phyloP scores from a whole-genome alignment of 1,139 yeast genomes.

The Sugiyamaella grinbergsii region DNA sequence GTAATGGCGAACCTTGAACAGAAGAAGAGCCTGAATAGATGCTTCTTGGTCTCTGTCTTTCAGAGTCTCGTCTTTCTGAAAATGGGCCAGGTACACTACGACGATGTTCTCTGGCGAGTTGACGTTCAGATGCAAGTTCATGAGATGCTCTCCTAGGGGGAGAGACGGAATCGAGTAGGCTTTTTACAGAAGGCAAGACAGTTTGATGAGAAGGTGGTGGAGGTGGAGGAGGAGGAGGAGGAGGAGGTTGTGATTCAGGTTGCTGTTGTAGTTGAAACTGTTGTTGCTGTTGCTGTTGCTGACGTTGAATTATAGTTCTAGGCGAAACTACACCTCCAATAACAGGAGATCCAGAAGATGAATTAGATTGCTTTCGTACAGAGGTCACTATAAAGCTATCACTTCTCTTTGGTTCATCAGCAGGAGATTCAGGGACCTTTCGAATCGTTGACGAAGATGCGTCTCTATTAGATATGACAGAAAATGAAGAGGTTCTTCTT shows the following conservation, averaged over 20 bases:
- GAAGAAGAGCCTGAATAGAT: slow-evolving; percentile 4
- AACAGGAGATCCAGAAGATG: slow-evolving; percentile 4
- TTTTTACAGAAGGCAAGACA: slow-evolving; percentile 14
- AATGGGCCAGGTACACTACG: slow-evolving; percentile 6
- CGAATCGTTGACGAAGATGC: no score
- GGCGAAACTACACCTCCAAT: not conserved
- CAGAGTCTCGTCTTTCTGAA: not conserved
- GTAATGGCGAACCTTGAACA: not conserved
- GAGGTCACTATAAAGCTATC: no score
- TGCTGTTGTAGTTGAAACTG: no score
- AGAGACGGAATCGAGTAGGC: slow-evolving; percentile 7
- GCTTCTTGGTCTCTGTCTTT: no score
- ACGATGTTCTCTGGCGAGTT: not conserved
- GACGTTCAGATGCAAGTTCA: slow-evolving; percentile 7
- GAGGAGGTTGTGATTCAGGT: no score
- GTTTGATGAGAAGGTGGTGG: not conserved
- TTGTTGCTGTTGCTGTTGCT: no score
- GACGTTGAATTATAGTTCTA: slow-evolving; percentile 10
- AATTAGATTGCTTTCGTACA: slow-evolving; percentile 5
- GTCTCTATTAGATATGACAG: not conserved
- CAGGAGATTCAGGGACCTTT: slow-evolving; percentile 5
- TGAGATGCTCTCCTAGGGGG: slow-evolving; percentile 11
- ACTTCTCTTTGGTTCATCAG: not conserved
- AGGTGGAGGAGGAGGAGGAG: not conserved
- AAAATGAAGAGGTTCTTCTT: not conserved